Evolutionary conservation across 768 basidiomycete genomes (phyloP).

Genomic region (Trichaptum fuscoviolaceum): DNA sequence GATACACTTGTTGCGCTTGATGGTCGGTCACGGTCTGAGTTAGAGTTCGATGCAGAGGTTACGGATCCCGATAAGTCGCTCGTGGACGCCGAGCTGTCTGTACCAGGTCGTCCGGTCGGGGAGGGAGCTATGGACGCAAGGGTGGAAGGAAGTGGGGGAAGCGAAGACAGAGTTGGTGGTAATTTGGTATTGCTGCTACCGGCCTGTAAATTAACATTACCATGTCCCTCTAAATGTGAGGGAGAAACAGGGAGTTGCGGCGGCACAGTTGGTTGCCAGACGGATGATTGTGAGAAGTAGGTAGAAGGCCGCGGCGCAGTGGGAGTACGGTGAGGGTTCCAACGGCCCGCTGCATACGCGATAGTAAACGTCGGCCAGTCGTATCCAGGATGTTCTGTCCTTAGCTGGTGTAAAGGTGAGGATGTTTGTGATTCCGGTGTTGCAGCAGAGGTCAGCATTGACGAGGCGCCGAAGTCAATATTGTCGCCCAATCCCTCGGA

Average conservation of each 20-base stretch:
- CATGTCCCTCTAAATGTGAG: background rate
- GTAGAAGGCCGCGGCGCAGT: conserved; percentile 27
- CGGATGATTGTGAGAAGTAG: conserved; percentile 28
- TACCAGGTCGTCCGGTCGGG: background rate
- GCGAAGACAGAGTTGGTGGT: conserved; percentile 1
- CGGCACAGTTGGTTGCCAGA: conserved; percentile 23
- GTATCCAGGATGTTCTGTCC: conserved; percentile 11
- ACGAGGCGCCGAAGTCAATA: background rate
- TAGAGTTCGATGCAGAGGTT: background rate
- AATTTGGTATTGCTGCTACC: background rate
- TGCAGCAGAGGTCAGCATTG: background rate
- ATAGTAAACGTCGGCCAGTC: conserved; percentile 76
- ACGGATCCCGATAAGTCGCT: background rate
- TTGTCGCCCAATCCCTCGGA: background rate
- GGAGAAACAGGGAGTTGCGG: conserved; percentile 14
- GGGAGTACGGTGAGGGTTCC: conserved; percentile 74
- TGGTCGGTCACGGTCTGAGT: background rate
- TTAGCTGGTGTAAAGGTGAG: background rate
- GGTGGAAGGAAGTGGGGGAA: conserved; percentile 5
- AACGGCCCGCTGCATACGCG: conserved; percentile 72
- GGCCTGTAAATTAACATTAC: background rate
- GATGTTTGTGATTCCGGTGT: background rate
- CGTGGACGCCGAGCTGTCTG: background rate
- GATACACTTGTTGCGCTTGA: background rate
- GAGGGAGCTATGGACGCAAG: background rate